These are phyloP conservation scores for Rhododendron ovatum DNA, from an alignment of 148 eudicot species.

Conservation along the genomic window DNA sequence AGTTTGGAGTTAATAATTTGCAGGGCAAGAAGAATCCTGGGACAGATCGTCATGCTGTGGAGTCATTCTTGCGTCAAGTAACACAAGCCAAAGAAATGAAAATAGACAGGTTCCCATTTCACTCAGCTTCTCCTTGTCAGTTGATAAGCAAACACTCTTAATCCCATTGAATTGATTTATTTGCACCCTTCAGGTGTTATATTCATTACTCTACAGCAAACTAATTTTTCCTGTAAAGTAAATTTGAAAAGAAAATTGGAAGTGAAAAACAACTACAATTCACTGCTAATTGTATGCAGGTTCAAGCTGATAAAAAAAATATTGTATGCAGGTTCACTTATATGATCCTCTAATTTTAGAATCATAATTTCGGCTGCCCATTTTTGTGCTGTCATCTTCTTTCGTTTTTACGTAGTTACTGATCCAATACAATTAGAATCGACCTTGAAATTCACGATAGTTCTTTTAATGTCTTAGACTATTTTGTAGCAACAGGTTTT, in stretches of 20 bases:
- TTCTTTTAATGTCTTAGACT: not conserved
- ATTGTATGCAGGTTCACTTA: not conserved
- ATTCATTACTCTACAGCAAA: not conserved
- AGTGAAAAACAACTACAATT: not conserved
- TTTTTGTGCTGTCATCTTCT: not conserved
- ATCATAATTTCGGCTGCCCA: not conserved
- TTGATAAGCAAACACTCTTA: not conserved
- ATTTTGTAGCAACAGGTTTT: not conserved
- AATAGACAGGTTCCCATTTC: conserved; percentile 66
- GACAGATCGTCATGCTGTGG: conserved; percentile 63
- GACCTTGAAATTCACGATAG: not conserved
- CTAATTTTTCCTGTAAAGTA: not conserved
- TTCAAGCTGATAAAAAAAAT: not conserved
- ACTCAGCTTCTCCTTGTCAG: not conserved
- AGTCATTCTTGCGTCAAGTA: conserved; percentile 64
- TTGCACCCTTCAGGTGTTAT: not conserved
- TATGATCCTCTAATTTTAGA: not conserved
- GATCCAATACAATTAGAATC: not conserved
- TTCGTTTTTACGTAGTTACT: not conserved
- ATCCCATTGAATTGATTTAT: not conserved
- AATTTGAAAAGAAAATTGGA: not conserved
- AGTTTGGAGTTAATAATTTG: conserved; percentile 13
- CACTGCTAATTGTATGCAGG: not conserved
- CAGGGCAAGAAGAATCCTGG: conserved; percentile 95
- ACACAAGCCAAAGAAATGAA: conserved; percentile 76